Evolutionary conservation across 345 rosid genomes (phyloP), one percentile per base, ranked within the genome.

Genomic region (Corchorus olitorius): DNA sequence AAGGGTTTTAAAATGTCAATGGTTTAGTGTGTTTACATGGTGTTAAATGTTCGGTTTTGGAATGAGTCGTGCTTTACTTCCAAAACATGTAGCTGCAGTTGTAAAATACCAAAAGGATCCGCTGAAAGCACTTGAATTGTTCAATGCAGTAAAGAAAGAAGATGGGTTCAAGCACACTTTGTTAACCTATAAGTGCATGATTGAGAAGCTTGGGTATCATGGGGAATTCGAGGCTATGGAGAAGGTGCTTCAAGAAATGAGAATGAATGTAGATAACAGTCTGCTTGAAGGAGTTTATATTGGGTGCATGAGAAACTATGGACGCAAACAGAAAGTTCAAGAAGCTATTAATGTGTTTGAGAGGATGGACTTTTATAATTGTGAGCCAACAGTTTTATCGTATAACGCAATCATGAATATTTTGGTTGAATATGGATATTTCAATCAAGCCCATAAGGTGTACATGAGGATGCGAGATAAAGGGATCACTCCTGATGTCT

Each of bases 141-240:
- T 96, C 90, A 84, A 89, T 84, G 89, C 91, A 19, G 89, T 89
- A 79, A 89, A 87, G 67, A 87, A 78, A 52, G 94, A 89, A 78
- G 88, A 80, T 52, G 89, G 88, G 20, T 91, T 89, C 83, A 86
- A 90, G 87, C 99, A 93, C 76, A 92, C 86, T 2, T 64, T 89
- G 73, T 82, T 82, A 16, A 93, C 97, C 65, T 95, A 93, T 79
- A 88, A 88, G 64, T 86, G 87, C 62, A 86, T 93, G 77, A 72
- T 91, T 70, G 93, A 91, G 50, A 92, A 93, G 83, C 93, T 93
- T 43, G 98, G 97, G 52, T 82, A 78, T 78, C 84, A 86, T 78
- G 97, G 97, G 4, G 82, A 89, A 50, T 96, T 96, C 43, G 90
- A 92, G 75, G 89, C 86, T 12, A 92, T 96, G 98, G 97, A 93